Percentiles rank a stretch among this genome's conserved stretches.
Evolutionary conservation across 169 alveolate genomes (phyloP).

Genomic region (Miamiensis avidus): DNA sequence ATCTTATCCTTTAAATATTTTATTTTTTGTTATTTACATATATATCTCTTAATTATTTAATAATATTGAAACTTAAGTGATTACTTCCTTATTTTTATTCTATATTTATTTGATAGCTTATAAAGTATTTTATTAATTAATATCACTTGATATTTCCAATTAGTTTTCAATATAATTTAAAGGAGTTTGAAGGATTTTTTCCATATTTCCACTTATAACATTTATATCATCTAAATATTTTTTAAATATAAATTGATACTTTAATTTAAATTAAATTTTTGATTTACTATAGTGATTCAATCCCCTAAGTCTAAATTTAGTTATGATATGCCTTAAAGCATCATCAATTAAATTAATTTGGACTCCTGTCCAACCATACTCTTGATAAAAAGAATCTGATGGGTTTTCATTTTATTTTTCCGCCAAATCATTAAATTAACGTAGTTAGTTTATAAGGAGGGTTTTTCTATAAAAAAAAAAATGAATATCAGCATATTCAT

Average conservation of each 20-base stretch:
- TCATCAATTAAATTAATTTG: constrained; percentile 22
- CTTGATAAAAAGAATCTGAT: constrained; percentile 4
- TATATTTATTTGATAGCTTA: not conserved
- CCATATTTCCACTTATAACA: not conserved
- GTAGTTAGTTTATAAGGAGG: constrained; percentile 7
- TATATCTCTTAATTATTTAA: no score
- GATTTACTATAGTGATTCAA: not conserved
- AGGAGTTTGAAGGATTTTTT: not conserved
- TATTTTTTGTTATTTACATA: no score
- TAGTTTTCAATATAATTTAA: constrained; percentile 9
- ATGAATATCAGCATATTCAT: not conserved
- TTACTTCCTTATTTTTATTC: no score
- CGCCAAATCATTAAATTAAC: constrained; percentile 1
- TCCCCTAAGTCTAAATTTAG: constrained; percentile 30
- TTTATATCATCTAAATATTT: not conserved
- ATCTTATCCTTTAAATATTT: no score
- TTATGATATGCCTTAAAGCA: constrained; percentile 12
- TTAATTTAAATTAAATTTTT: not conserved
- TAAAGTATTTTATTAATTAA: no score
- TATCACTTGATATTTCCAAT: not conserved
- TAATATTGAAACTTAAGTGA: no score
- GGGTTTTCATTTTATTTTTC: not conserved
- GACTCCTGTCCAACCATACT: constrained; percentile 26
- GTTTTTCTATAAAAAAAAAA: not conserved
- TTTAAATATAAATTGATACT: not conserved